Evolutionary conservation across 129 eudicot genomes (phyloP), one percentile per base, ranked within the genome.

Genomic region (Solidago caesia): DNA sequence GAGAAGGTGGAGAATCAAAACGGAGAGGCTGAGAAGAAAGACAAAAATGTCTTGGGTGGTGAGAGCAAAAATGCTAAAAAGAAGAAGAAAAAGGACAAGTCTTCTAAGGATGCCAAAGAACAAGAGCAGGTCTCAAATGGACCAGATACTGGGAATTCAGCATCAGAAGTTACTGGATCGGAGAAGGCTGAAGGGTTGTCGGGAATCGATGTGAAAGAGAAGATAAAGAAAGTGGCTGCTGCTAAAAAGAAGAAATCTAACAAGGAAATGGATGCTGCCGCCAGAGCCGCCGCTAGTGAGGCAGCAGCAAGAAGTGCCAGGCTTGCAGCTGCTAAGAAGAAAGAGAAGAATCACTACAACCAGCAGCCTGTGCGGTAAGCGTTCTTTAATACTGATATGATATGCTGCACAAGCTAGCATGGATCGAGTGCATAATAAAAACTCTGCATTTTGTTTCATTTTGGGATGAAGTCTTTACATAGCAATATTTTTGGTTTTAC

Each of bases 321-420:
- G 82, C 88, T 92, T 59, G 98, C 96, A 33, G 91, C 97, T 29
- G 90, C 98, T 44, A 89, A 89, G 92, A 92, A 92, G 80, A 92
- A 92, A 82, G 96, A 92, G 89, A 89, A 92, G 90, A 92, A 77
- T 74, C 96, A 92, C 81, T 92, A 92, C 84, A 92, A 92, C 80
- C 98, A 92, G 85, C 98, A 92, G 80, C 98, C 98, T 3, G 87
- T 82, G 73, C 80, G 96, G 80, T 92, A 87, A 82, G 77, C 12
- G 26, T 7, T 4, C 21, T 53, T 5, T 6, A 52, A 45, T 74
- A 27, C 9, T 74, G 70, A 61, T 74, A 57, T 72, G 64, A 70
- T 77, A 27, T 51, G 43, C 70, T 48, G 45, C 55, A 26, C 8
- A 33, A 33, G 51, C 57, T 78, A 67, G 76, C 75, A 51, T 80